Conservation (phyloP, 805 yeast genomes). For the Hemisphaericaspora nanyangensis region DNA sequence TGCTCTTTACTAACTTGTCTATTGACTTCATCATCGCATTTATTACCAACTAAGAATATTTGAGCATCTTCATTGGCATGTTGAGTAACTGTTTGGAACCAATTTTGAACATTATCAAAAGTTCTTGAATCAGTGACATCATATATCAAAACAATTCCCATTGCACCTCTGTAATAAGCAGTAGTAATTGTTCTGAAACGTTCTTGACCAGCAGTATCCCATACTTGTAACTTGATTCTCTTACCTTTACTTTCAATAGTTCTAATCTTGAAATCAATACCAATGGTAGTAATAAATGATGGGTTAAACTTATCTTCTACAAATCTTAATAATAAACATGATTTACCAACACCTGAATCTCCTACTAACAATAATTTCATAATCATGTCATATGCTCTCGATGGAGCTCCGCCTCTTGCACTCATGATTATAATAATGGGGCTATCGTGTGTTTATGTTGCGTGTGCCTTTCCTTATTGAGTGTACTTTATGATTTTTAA, state of each 20-base stretch:
- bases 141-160: conserved; percentile 80
- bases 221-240: conserved; percentile 87
- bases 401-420: conserved; percentile 48
- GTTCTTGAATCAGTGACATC: conserved; percentile 89
- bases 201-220: conserved; percentile 99
- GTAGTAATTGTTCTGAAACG: conserved; percentile 91
- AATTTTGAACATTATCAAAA: conserved; percentile 85
- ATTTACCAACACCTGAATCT: conserved; percentile 85
- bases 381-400: conserved; percentile 82
- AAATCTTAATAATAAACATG: conserved; percentile 86
- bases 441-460: no score
- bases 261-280: conserved; percentile 96
- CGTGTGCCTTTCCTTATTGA: no score
- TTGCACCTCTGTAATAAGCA: conserved; percentile 88
- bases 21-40: conserved; percentile 83
- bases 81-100: conserved; percentile 95
- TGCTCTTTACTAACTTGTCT: conserved; percentile 87
- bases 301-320: conserved; percentile 97
- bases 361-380: conserved; percentile 92
- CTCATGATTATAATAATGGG: conserved; percentile 44
- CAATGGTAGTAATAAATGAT: conserved; percentile 94
- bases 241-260: conserved; percentile 92
- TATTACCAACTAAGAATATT: conserved; percentile 90
- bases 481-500: no score
- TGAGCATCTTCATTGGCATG: conserved; percentile 97